These are phyloP conservation scores for Fusarium sambucinum DNA, from an alignment of 2,329 filamentous ascomycete species.

Conservation along the genomic window DNA sequence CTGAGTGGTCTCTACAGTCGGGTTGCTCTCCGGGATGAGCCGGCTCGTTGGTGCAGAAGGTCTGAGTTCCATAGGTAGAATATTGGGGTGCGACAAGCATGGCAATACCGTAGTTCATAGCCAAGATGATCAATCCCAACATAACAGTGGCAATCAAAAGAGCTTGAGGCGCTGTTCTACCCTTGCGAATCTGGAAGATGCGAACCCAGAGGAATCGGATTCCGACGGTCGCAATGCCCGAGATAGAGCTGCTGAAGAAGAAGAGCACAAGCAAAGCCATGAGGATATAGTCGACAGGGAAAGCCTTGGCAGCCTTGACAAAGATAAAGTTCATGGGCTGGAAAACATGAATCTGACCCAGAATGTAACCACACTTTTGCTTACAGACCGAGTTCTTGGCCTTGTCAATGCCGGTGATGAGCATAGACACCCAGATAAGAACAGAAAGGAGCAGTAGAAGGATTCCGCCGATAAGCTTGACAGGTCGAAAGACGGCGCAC, in stretches of 20 bases:
- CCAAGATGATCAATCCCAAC: constrained; percentile 88
- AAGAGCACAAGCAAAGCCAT: constrained; percentile 87
- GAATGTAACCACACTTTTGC: constrained; percentile 88
- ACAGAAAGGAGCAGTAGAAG: constrained; percentile 80
- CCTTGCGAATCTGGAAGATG: constrained; percentile 90
- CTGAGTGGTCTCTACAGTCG: constrained; percentile 78
- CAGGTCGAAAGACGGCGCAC: constrained; percentile 83
- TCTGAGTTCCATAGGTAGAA: constrained; percentile 92
- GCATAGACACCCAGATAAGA: constrained; percentile 88
- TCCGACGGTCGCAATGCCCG: constrained; percentile 86
- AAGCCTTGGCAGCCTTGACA: constrained; percentile 82
- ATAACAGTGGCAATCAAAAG: constrained; percentile 91
- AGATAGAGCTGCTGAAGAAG: constrained; percentile 88
- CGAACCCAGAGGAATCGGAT: constrained; percentile 97
- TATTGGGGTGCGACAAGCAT: constrained; percentile 98
- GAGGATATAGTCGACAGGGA: constrained; percentile 92
- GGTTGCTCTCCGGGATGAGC: constrained; percentile 73
- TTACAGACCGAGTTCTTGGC: constrained; percentile 96
- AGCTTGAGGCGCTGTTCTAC: constrained; percentile 90
- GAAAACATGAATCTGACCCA: constrained; percentile 89
- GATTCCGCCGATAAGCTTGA: constrained; percentile 89
- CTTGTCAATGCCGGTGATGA: constrained; percentile 96
- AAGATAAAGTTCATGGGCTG: constrained; percentile 91
- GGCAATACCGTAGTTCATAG: constrained; percentile 90
- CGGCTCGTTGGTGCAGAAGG: constrained; percentile 83